Evolutionary conservation across 1,284 basidiomycete species (phyloP).

Genomic region (Somion occarium): DNA sequence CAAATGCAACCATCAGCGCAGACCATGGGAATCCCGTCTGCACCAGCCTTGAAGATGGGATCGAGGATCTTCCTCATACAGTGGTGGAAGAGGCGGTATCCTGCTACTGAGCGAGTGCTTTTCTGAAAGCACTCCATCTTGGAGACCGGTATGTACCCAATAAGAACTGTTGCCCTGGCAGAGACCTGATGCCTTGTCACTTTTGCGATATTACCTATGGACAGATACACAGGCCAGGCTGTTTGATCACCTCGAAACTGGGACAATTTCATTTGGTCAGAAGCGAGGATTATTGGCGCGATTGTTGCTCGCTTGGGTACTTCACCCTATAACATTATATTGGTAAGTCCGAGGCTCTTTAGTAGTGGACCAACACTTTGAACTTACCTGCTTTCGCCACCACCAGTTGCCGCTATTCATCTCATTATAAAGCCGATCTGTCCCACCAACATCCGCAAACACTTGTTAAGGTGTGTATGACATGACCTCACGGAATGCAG

Average conservation of each 20-base stretch:
- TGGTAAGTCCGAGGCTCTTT: too few species aligned
- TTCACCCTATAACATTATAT: conserved; percentile 7
- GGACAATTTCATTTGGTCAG: conserved; percentile 18
- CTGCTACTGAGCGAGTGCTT: conserved; percentile 7
- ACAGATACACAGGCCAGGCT: conserved; percentile 24
- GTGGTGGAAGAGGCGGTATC: conserved; percentile 23
- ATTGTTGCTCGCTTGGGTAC: conserved; percentile 17
- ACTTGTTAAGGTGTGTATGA: conserved; percentile 27
- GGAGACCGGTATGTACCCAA: conserved; percentile 24
- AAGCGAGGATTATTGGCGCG: conserved; percentile 17
- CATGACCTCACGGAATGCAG: conserved; percentile 24
- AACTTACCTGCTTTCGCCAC: conserved; percentile 32
- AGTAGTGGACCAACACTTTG: neutral
- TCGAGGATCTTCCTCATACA: conserved; percentile 21
- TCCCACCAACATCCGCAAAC: conserved; percentile 23
- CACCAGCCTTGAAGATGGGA: conserved; percentile 18
- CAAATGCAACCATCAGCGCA: conserved; percentile 22
- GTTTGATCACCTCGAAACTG: conserved; percentile 17
- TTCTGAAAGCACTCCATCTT: conserved; percentile 20
- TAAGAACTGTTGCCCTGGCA: conserved; percentile 17
- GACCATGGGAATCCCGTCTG: conserved; percentile 19
- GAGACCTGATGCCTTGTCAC: conserved; percentile 16
- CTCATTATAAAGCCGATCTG: conserved; percentile 26
- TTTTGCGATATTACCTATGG: conserved; percentile 21
- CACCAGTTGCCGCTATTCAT: conserved; percentile 42